phyloP scores from a whole-genome alignment of 1,284 basidiomycete genomes.

The Limonomyces culmigenus region DNA sequence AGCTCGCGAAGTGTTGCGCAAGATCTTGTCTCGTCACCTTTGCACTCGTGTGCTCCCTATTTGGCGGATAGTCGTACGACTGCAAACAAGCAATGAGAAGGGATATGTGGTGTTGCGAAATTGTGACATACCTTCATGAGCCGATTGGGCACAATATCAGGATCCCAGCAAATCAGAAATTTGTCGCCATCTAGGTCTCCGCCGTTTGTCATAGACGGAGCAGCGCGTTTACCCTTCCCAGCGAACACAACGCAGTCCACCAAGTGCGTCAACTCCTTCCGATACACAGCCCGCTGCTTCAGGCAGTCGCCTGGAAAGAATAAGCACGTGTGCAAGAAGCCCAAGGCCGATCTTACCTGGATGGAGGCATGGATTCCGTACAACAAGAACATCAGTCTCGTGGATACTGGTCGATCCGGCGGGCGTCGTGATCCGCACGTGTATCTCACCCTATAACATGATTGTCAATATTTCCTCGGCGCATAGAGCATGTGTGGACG shows the following conservation, averaged over 20 bases:
- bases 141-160: constrained; percentile 34
- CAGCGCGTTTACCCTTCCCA: constrained; percentile 37
- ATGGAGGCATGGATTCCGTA: constrained; percentile 50
- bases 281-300: constrained; percentile 38
- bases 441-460: constrained; percentile 44
- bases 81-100: constrained; percentile 10
- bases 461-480: no score
- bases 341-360: constrained; percentile 22
- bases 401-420: constrained; percentile 36
- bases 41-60: constrained; percentile 28
- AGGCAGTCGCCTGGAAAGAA: constrained; percentile 33
- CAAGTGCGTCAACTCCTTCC: constrained; percentile 31
- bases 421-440: constrained; percentile 36
- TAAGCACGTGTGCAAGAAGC: background rate
- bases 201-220: constrained; percentile 52
- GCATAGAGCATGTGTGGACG: no score
- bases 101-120: background rate
- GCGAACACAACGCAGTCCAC: constrained; percentile 53
- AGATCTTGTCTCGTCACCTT: constrained; percentile 34
- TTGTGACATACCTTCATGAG: constrained; percentile 27
- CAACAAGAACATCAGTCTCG: constrained; percentile 40
- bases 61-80: constrained; percentile 50
- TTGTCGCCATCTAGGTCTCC: constrained; percentile 48
- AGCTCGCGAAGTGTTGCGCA: constrained; percentile 43
- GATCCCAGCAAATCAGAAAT: constrained; percentile 53